Base-by-base conservation (phyloP, 345 rosid species). In the Excoecaria cochinchinensis region DNA sequence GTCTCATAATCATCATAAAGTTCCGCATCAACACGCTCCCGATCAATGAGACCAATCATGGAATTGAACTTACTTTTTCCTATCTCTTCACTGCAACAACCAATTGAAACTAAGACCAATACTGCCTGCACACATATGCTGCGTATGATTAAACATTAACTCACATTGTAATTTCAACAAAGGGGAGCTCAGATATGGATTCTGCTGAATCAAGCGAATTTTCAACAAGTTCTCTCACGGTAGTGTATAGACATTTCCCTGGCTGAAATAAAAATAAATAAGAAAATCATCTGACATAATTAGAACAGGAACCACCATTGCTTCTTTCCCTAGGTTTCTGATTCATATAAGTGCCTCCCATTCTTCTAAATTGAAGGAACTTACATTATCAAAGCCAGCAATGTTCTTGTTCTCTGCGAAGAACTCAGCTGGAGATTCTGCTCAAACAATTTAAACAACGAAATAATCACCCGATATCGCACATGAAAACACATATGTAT, bases 381-480 rank as follows among this genome's bases (percentile, higher is more conserved):
- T 85, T 76, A 92, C 99, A 74, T 92, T 95, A 75, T 92, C 99
- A 52, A 95, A 95, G n/a, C 99, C 99, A 73, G 99, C 98, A 69
- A 95, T 91, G 83, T 95, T 95, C 86, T 95, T 92, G 85, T 92
- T 95, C 89, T 95, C 99, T 8, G 99, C 99, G 63, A 95, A 95
- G 84, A 95, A 95, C 82, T 95, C 99, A 39, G 98, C 99, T 19
- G 97, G 99, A 75, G 97, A 95, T 88, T 92, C 98, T 95, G 92
- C 87, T 78, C 60, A 58, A 75, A 79, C 15, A 55, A 63, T 69
- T 42, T 15, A 16, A 69, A 51, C 46, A 40, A 38, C 51, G 12
- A 66, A 46, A 5, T 31, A 21, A 62, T 46, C 53, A 21, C 39
- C 55, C 36, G 11, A 59, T 42, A 17, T 40, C 0, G 19, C 17